Conservation (phyloP, 768 basidiomycete species). For the Boletus barrowsii region DNA sequence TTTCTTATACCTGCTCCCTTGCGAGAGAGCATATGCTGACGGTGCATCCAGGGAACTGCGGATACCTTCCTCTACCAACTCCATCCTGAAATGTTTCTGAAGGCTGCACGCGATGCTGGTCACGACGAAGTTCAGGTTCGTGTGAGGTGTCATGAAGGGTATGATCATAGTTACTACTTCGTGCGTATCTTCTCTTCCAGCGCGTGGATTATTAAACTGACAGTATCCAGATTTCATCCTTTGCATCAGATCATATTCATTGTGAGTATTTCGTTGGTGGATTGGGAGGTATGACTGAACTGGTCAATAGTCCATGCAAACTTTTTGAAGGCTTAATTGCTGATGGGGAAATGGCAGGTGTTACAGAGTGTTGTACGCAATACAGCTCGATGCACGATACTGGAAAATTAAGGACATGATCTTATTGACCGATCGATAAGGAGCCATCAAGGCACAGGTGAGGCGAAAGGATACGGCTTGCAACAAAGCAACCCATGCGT, state of each 20-base stretch:
- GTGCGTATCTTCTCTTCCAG: constrained; percentile 36
- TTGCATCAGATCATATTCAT: constrained; percentile 84
- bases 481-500: background rate
- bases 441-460: background rate
- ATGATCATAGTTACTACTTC: constrained; percentile 91
- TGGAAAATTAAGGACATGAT: background rate
- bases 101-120: constrained; percentile 71
- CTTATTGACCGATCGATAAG: background rate
- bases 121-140: constrained; percentile 72
- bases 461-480: background rate
- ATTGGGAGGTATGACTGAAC: constrained; percentile 6
- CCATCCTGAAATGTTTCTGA: constrained; percentile 83
- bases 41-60: constrained; percentile 55
- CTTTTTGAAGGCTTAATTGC: constrained; percentile 66
- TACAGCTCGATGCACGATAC: constrained; percentile 1
- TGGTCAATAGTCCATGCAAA: constrained; percentile 72
- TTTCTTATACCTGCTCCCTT: background rate
- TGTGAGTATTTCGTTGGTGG: constrained; percentile 48
- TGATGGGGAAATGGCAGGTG: background rate
- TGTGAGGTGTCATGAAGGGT: constrained; percentile 77
- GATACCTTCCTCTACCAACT: constrained; percentile 89
- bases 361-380: constrained; percentile 3
- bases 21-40: background rate
- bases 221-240: constrained; percentile 72
- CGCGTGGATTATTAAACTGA: background rate